Base-by-base conservation (phyloP, 805 yeast species). In the Candida awuae region DNA sequence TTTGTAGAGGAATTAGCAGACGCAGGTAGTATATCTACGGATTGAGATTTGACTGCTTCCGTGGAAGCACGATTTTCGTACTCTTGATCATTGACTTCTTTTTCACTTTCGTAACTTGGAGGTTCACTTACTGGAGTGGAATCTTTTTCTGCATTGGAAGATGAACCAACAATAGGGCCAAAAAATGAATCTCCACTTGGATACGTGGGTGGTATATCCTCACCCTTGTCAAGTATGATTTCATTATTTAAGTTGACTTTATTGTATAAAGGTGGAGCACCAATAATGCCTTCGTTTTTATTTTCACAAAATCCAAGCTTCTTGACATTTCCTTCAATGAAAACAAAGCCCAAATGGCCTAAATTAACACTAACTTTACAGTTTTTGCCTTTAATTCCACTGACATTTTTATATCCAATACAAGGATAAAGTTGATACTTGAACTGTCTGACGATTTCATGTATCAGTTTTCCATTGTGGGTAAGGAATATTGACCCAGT, bases 321-420 rank as follows among this genome's bases (percentile, higher is more conserved):
- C 41, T 75, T 61, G 13, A 74, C 79, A 55, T 87, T 86, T 2
- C 87, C 96, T 54, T 87, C 96, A 35, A 88, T 84, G 53, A 73
- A 86, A 1, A 88, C 95, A 63, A 77, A 87, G 3, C 96, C 97
- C 40, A 77, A 65, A 51, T 84, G 92, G 8, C 98, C 98, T 38
- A 92, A 61, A 80, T 94, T 48, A 63, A 76, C 64, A 57, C 73
- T 44, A 53, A 72, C 73, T 65, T 70, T 40, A 62, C 76, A 56
- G 44, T 70, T 40, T 58, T 71, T 59, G n/a, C n/a, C n/a, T 10
- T 14, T 16, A 8, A 16, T 23, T 14, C 9, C 19, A n/a, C 13
- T 29, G 8, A 20, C 8, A 55, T 59, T 65, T 39, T 63, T 65
- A 35, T 77, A 65, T 5, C 80, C 80, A 8, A 74, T 59, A 16